phyloP scores from a whole-genome alignment of 1,284 basidiomycete species.

The Malassezia psittaci region DNA sequence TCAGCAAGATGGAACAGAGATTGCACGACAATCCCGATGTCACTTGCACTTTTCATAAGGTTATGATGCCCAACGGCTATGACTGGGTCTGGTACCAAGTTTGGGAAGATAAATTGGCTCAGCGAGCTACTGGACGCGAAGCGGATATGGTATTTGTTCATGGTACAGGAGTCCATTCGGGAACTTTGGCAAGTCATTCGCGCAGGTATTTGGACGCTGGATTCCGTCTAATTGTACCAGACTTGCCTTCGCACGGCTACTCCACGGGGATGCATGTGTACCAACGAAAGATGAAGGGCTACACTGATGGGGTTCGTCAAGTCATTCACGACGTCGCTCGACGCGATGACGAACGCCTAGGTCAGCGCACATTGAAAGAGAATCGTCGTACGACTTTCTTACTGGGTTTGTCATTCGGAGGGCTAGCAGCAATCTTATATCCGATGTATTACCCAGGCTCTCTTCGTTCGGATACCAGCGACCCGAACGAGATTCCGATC shows the following conservation, averaged over 20 bases:
- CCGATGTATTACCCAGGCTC: slow-evolving; percentile 35
- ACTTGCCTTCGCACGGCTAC: slow-evolving; percentile 41
- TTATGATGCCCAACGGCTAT: slow-evolving; percentile 35
- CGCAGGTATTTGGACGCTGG: slow-evolving; percentile 41
- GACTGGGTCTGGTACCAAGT: slow-evolving; percentile 46
- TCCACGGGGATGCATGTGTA: slow-evolving; percentile 42
- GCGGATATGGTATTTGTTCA: slow-evolving; percentile 42
- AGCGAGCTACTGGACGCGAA: slow-evolving; percentile 24
- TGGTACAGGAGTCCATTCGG: slow-evolving; percentile 44
- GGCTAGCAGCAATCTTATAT: slow-evolving; percentile 35
- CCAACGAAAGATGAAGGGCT: slow-evolving; percentile 25
- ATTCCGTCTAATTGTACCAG: slow-evolving; percentile 39
- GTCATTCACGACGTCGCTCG: slow-evolving; percentile 36
- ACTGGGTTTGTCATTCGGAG: slow-evolving; percentile 42
- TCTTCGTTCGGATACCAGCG: slow-evolving; percentile 23
- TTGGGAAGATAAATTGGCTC: slow-evolving; percentile 34
- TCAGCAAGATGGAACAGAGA: slow-evolving; percentile 41
- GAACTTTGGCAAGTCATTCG: slow-evolving; percentile 39
- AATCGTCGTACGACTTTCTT: slow-evolving; percentile 38
- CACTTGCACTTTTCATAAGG: slow-evolving; percentile 32
- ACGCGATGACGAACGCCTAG: slow-evolving; percentile 23
- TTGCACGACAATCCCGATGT: slow-evolving; percentile 38
- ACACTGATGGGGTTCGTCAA: slow-evolving; percentile 29
- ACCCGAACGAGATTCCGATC: slow-evolving; percentile 31
- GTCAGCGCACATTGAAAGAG: slow-evolving; percentile 19